Evolutionary conservation across 1,139 yeast genomes (phyloP), one percentile per base, ranked within the genome.

Genomic region (Suhomyces atakaporum): DNA sequence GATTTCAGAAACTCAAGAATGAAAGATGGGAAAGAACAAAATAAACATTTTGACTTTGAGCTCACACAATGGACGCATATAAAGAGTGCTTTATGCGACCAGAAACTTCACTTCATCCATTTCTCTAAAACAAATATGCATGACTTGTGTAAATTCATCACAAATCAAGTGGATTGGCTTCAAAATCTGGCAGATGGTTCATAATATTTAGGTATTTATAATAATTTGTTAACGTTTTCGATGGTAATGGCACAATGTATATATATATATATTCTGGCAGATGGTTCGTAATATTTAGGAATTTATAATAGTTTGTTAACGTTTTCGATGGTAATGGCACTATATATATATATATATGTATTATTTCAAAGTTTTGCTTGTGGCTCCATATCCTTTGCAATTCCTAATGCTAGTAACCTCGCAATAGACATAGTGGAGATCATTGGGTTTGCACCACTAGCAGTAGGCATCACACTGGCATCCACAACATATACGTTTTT

Each of bases 391-490:
- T 68, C 74, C 25, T 66, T 52, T 18, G 54, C 59, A 33, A 71
- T 51, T 10, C 58, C 69, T 29, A 60, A 51, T 1, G 70, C 62
- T 31, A 69, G 54, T 33, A 63, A 59, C 39, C 74, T 58, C 3
- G 75, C 64, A 40, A 69, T 38, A 2, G 75, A 51, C 72, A 71
- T 63, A 9, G 70, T 65, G 4, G 70, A 40, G 20, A 71, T 55
- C 76, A 70, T 71, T n/a, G 76, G 84, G 46, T 78, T 78, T 23
- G 72, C 81, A 7, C 84, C 84, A 39, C 77, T 69, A 1, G 83
- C 83, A 5, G 79, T 64, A 5, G 84, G 84, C 61, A 78, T 58
- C 7, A 66, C 70, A 50, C 80, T 73, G 4, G 81, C 72, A 54
- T 78, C 84, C 3, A 81, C 80, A 20, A 79, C 73, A 46, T 66